Percentiles rank a stretch among this genome's conserved stretches.
Conservation (phyloP, 148 eudicot genomes). For the Suaeda aralocaspica region DNA sequence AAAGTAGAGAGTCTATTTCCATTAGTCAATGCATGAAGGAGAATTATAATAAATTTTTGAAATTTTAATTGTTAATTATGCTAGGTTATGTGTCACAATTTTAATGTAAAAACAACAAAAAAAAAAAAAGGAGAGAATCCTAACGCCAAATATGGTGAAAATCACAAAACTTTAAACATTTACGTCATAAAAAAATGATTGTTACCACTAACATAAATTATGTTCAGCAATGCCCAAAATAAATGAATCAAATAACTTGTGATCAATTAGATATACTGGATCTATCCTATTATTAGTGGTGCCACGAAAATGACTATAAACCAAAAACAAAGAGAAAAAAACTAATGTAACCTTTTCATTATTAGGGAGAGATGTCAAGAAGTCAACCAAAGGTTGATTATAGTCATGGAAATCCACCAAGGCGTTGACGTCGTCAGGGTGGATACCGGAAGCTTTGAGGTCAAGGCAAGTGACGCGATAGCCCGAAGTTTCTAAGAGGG, state of each 20-base stretch:
- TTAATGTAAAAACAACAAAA: no score
- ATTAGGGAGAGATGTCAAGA: conserved; percentile 49
- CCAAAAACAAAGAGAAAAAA: neutral
- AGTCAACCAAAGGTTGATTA: conserved; percentile 58
- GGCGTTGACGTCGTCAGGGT: conserved; percentile 37
- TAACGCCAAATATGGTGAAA: no score
- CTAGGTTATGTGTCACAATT: no score
- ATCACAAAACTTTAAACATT: no score
- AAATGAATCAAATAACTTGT: neutral
- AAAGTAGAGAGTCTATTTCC: no score
- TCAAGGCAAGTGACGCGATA: conserved; percentile 57
- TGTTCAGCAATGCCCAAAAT: no score
- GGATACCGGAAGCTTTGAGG: conserved; percentile 65
- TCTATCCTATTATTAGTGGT: neutral
- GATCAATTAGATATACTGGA: neutral
- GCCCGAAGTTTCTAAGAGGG: conserved; percentile 60
- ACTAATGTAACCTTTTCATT: conserved; percentile 42
- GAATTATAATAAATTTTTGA: no score
- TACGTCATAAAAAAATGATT: no score
- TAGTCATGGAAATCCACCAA: conserved; percentile 52
- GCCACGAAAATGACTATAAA: conserved; percentile 13
- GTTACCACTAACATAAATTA: no score
- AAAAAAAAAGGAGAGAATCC: no score
- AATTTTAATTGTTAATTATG: no score
- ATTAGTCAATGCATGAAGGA: no score